These are phyloP conservation scores for Lolium perenne DNA, from an alignment of 176 grass and related monocot genomes.

Conservation along the genomic window DNA sequence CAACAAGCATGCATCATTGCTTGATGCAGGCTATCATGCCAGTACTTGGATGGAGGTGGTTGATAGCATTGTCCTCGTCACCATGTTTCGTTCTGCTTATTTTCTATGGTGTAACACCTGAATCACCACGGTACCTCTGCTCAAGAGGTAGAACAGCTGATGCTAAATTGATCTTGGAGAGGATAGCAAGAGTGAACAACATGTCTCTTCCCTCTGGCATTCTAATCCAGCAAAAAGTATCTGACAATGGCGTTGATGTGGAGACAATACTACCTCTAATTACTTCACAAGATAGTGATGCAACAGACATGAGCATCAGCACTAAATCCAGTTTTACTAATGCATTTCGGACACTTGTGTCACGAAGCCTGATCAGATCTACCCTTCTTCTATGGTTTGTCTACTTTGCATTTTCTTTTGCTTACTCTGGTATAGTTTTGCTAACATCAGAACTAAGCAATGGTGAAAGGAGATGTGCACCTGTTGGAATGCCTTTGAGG, in stretches of 20 bases:
- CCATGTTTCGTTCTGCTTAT: conserved; percentile 69
- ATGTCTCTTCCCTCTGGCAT: conserved; percentile 57
- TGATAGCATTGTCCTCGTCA: conserved; percentile 59
- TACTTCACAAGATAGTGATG: neutral
- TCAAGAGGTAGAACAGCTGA: conserved; percentile 54
- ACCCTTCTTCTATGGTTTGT: conserved; percentile 71
- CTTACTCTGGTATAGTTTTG: conserved; percentile 75
- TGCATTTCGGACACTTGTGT: conserved; percentile 43
- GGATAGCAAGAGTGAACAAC: conserved; percentile 68
- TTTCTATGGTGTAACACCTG: conserved; percentile 61
- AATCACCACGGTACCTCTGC: conserved; percentile 86
- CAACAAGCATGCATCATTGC: neutral
- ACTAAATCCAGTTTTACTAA: conserved; percentile 8
- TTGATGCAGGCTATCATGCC: conserved; percentile 68
- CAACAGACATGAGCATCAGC: conserved; percentile 22
- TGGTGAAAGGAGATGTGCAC: conserved; percentile 38
- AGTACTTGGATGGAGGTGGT: conserved; percentile 73
- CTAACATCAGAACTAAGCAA: conserved; percentile 70
- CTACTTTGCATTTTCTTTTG: conserved; percentile 64
- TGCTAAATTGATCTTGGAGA: conserved; percentile 58
- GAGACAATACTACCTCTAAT: conserved; percentile 53
- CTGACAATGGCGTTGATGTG: conserved; percentile 22
- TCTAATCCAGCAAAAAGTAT: conserved; percentile 37
- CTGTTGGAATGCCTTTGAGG: conserved; percentile 25
- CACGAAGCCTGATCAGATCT: conserved; percentile 55